A percentile compares a stretch with the other conserved stretches of the same genome.
These are phyloP conservation scores for Chimonanthus salicifolius DNA, from an alignment of 164 flowering plant species.

Conservation along the genomic window DNA sequence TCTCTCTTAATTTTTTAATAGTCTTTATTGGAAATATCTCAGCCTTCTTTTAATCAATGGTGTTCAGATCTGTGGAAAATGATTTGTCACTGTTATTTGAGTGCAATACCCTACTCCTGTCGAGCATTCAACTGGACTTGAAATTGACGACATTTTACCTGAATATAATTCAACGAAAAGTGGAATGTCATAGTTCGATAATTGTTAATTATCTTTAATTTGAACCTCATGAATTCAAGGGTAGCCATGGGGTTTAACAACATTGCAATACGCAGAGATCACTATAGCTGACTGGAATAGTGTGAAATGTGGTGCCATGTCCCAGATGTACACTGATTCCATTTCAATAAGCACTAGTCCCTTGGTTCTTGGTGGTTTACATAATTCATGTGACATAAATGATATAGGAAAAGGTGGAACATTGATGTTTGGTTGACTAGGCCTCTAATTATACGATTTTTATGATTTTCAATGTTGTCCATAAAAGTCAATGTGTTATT, in stretches of 20 bases:
- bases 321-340: not conserved
- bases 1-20: too few species aligned
- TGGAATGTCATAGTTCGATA: not conserved
- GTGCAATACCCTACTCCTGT: not conserved
- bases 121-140: not conserved
- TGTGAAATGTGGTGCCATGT: not conserved
- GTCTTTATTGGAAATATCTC: too few species aligned
- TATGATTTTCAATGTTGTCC: too few species aligned
- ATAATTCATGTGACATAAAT: not conserved
- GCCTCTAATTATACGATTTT: too few species aligned
- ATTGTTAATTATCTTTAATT: not conserved
- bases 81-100: not conserved
- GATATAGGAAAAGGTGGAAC: not conserved
- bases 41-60: too few species aligned
- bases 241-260: not conserved
- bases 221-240: not conserved
- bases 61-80: too few species aligned
- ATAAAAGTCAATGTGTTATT: too few species aligned
- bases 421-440: not conserved
- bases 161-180: not conserved
- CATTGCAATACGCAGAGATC: not conserved
- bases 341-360: too few species aligned
- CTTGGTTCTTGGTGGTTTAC: not conserved
- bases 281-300: not conserved
- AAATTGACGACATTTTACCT: not conserved